phyloP scores from a whole-genome alignment of 148 eudicot species.

The Rhododendron mucronatum region DNA sequence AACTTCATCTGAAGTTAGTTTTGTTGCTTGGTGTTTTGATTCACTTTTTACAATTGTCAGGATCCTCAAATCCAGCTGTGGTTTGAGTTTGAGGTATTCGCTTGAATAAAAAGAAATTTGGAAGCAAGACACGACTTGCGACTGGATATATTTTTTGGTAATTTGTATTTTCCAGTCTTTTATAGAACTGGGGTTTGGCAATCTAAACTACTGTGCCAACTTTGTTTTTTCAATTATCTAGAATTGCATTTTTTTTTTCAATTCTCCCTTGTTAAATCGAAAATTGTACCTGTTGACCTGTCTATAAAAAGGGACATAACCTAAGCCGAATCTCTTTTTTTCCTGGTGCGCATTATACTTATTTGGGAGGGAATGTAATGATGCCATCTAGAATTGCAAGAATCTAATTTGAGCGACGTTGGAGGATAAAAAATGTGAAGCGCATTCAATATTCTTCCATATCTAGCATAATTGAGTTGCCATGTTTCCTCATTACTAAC shows the following conservation, averaged over 20 bases:
- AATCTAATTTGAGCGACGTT: background rate
- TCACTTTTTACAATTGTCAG: background rate
- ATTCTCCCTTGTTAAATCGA: background rate
- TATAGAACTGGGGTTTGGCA: background rate
- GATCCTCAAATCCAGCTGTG: background rate
- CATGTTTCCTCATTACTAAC: no score
- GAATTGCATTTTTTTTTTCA: background rate
- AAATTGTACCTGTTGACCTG: background rate
- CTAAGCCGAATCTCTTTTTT: no score
- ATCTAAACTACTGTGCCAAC: background rate
- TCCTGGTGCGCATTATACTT: background rate
- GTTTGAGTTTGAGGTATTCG: background rate
- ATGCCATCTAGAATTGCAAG: background rate
- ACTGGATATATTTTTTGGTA: background rate
- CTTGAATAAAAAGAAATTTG: background rate
- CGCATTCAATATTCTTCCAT: no score
- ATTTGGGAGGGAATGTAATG: background rate
- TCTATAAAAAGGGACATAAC: background rate
- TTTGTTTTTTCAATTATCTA: background rate
- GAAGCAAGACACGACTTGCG: background rate
- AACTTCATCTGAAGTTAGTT: slow-evolving; percentile 55
- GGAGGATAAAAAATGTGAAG: no score
- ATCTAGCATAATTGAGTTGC: no score
- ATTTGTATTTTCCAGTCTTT: background rate
- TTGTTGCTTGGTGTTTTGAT: slow-evolving; percentile 7